Evolutionary conservation across 768 basidiomycete genomes (phyloP).

Genomic region (Multifurca ochricompacta): DNA sequence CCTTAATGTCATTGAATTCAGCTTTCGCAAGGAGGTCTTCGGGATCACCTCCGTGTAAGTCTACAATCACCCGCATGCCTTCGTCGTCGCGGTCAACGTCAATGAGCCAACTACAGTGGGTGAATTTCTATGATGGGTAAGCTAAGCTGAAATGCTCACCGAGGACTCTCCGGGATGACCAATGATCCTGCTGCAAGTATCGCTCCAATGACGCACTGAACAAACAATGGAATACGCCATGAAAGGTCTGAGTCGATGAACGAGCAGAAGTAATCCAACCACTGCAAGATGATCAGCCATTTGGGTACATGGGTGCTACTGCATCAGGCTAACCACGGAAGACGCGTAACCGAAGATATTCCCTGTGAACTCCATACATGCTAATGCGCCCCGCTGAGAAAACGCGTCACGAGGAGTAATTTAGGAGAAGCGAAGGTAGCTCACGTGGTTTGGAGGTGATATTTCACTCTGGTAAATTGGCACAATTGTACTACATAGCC

Average conservation of each 20-base stretch:
- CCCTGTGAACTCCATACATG: constrained; percentile 93
- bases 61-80: constrained; percentile 80
- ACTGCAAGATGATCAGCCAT: constrained; percentile 37
- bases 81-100: constrained; percentile 78
- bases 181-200: constrained; percentile 75
- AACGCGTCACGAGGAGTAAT: background rate
- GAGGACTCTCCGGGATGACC: constrained; percentile 83
- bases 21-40: constrained; percentile 58
- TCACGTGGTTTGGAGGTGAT: constrained; percentile 81
- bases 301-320: background rate
- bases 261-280: constrained; percentile 92
- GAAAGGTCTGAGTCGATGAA: constrained; percentile 77
- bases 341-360: constrained; percentile 88
- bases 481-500: constrained; percentile 69
- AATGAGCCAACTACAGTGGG: constrained; percentile 66
- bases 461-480: constrained; percentile 96
- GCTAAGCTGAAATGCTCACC: constrained; percentile 35
- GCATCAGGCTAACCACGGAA: constrained; percentile 59
- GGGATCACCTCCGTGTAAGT: constrained; percentile 77
- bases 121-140: background rate
- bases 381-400: constrained; percentile 73
- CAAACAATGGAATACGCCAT: constrained; percentile 86
- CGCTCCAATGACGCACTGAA: constrained; percentile 81
- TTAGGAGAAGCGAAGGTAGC: background rate
- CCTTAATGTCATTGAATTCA: constrained; percentile 90